Evolutionary conservation across 2,329 filamentous ascomycete species (phyloP), one percentile per base, ranked within the genome.

Genomic region (Chaetomiaceae sp.): DNA sequence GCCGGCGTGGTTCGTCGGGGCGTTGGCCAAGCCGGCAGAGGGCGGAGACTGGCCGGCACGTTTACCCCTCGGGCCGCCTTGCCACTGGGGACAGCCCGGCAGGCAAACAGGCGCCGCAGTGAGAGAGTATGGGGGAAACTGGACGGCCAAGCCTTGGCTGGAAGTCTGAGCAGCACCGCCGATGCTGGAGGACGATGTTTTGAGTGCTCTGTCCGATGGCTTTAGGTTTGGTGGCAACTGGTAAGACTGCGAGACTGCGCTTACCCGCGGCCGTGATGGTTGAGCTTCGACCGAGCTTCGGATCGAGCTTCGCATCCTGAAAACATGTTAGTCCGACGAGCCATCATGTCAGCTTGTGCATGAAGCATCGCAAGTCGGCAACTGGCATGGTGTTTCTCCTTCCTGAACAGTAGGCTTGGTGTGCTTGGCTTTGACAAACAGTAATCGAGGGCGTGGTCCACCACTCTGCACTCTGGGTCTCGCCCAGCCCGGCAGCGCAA

Each of bases 371-470:
- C 27, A 6, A 21, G n/a, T 12, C 12, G 20, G 13, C 25, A 27
- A 37, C 10, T 23, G 14, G 37, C 5, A 41, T n/a, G 38, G 4
- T 44, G 44, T 42, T 3, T 38, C 52, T 54, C 52, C 52, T 54
- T 51, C 52, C 52, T 35, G 48, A 54, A 48, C 23, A 10, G 52
- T 54, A 6, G 14, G 5, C 16, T 44, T 48, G 43, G 39, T 17
- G 19, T 10, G 20, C 46, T 47, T 51, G 42, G 48, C 42, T 21
- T 34, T 51, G 52, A 47, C 46, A 48, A 44, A 48, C 39, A 44
- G 21, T 12, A 23, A 50, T 27, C 35, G 14, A 37, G 38, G 27
- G 6, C 25, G 6, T 27, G 25, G 10, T 27, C 25, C 25, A 27
- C 25, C 25, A 10, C 10, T 27, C 25, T 27, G 25, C 6, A 27